Base-by-base conservation (phyloP, 1,284 basidiomycete species). In the Ceratobasidium sp. region DNA sequence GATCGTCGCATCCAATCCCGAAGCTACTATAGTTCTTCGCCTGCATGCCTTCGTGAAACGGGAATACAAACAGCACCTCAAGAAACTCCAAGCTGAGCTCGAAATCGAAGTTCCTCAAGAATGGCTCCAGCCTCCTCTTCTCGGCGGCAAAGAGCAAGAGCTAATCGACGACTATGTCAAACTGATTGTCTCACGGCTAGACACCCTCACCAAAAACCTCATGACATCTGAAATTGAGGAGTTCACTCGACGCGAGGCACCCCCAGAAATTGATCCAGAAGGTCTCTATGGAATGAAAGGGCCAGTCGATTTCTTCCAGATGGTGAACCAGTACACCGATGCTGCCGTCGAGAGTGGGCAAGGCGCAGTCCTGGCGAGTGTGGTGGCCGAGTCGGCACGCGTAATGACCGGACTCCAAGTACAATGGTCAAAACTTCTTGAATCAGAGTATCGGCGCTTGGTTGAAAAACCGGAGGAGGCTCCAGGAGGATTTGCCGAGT, bases 261-360 rank as follows among this genome's bases (percentile, higher is more conserved):
- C 93, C 27, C 97, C 96, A 0, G 96, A 98, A 77, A 81, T 92
- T 56, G 92, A 94, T 74, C 86, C 86, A 50, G 95, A 98, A 72
- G 94, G 94, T 6, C 82, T 92, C 73, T 98, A 98, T 77, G 92
- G 93, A 15, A 91, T 91, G 75, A 92, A 98, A 76, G 94, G 94
- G 31, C 91, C 95, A 15, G 87, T 96, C 70, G 97, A 98, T 76
- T 84, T 99, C 73, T 99, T 98, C 85, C 92, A 97, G 80, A 96
- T 97, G 90, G 91, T 99, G 75, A 98, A 98, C 77, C 96, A 98
- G 79, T 96, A 98, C 78, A 85, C 96, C 72, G 97, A 99, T 76
- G 85, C 96, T 17, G 95, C 96, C 1, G 91, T 92, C 74, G 96
- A 99, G 77, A 98, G 95, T 72, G 93, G 94, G 10, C 96, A 99